Base-by-base conservation (phyloP, 106 monocot species). In the Gastrodia elata region DNA sequence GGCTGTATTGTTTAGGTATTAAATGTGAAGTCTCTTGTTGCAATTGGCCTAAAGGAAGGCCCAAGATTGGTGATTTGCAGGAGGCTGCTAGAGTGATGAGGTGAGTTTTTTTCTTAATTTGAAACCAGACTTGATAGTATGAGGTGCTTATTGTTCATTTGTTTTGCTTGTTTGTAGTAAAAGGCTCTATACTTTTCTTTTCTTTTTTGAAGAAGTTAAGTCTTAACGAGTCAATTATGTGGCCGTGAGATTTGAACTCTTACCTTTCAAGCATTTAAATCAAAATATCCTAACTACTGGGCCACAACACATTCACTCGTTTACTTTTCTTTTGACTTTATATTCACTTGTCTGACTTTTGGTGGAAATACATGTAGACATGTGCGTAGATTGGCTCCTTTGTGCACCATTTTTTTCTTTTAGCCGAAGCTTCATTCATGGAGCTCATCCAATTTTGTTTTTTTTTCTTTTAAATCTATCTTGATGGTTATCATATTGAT, bases 61-160 rank as follows among this genome's bases (percentile, higher is more conserved):
- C 98, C 1, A 93, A 91, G 75, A 64, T 67, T 65, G 93, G 98
- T 0, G 91, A 85, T 65, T 64, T 98, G 75, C 93, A 91, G 76
- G 91, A 87, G 82, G 82, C 86, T 46, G 93, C 98, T 80, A 86
- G 98, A 24, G 91, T 93, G 4, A 85, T 85, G 91, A 86, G 98
- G 96, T 96, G 26, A 22, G 74, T 20, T 80, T 28, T 80, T 70
- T 40, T 22, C 39, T 26, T 69, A 10, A 69, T 25, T 9, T 39
- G 24, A 18, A 11, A 20, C 41, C 7, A 18, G 39, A 40, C 39
- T 10, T 13, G 10, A 13, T 28, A 30, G 14, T 61, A 2, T 15
- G 14, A 13, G 28, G 32, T 61, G 13, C 30, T 61, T 30, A 61
- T 61, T 61, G 28, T 32, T 32, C 61, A 58, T 5, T 27, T 61